Conservation (phyloP, 2,329 filamentous ascomycete species). For the Parascedosporium putredinis region DNA sequence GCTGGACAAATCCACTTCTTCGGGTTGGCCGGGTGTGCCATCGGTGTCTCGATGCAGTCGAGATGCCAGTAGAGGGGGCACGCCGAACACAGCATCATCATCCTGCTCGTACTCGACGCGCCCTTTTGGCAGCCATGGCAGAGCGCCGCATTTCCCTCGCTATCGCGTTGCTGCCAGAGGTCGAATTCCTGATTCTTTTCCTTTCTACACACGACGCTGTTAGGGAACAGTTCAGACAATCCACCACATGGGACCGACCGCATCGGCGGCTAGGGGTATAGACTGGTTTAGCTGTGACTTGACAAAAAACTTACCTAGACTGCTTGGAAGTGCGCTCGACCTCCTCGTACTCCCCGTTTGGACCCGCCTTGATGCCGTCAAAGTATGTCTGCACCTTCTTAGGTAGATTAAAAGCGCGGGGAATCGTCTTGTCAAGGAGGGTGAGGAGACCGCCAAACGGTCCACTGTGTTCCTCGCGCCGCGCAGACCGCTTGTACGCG, state of each 20-base stretch:
- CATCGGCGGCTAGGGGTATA: too few species aligned
- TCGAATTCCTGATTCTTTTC: constrained; percentile 53
- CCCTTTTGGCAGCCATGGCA: constrained; percentile 67
- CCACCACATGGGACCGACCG: too few species aligned
- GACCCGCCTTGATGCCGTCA: constrained; percentile 65
- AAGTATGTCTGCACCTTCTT: constrained; percentile 63
- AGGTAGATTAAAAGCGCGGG: constrained; percentile 64
- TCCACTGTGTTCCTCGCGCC: constrained; percentile 33
- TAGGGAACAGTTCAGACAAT: constrained; percentile 15
- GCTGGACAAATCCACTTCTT: constrained; percentile 83
- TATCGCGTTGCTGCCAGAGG: constrained; percentile 58
- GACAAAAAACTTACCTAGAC: constrained; percentile 51
- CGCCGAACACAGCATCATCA: constrained; percentile 77
- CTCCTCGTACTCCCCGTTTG: constrained; percentile 74
- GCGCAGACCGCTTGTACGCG: constrained; percentile 36
- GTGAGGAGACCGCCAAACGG: constrained; percentile 54
- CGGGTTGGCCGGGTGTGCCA: constrained; percentile 65
- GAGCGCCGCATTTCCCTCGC: constrained; percentile 63
- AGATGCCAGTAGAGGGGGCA: constrained; percentile 82
- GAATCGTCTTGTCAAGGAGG: constrained; percentile 56
- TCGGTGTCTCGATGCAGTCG: constrained; percentile 79
- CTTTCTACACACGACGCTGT: constrained; percentile 31
- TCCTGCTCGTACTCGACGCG: constrained; percentile 45
- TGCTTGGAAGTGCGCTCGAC: constrained; percentile 42
- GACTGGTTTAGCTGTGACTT: too few species aligned